phyloP scores from a whole-genome alignment of 2,329 filamentous ascomycete species.

The Sporothrix mexicana region DNA sequence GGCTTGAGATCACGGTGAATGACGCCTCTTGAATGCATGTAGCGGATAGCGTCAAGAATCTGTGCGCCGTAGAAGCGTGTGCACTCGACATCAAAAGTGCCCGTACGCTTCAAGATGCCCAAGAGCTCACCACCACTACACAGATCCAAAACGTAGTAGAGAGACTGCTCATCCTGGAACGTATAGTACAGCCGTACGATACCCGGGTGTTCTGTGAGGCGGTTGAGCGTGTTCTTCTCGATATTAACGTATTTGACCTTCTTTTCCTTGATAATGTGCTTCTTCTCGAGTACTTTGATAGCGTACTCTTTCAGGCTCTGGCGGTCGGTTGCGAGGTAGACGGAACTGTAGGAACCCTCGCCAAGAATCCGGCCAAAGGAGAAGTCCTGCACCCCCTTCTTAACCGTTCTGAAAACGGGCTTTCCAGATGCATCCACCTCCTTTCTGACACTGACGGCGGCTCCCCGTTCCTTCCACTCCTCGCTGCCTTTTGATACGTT shows the following conservation, averaged over 20 bases:
- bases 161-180: slow-evolving; percentile 92
- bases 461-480: slow-evolving; percentile 94
- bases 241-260: slow-evolving; percentile 99
- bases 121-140: slow-evolving; percentile 91
- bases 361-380: slow-evolving; percentile 88
- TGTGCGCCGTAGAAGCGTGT: slow-evolving; percentile 93
- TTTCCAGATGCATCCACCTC: slow-evolving; percentile 87
- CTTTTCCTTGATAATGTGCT: slow-evolving; percentile 99
- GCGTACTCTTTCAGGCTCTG: slow-evolving; percentile 96
- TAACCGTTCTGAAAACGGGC: slow-evolving; percentile 80
- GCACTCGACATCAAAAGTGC: slow-evolving; percentile 94
- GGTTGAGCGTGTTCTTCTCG: slow-evolving; percentile 96
- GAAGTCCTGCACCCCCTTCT: slow-evolving; percentile 98
- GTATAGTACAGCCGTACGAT: slow-evolving; percentile 98
- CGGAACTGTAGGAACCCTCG: slow-evolving; percentile 97
- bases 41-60: slow-evolving; percentile 93
- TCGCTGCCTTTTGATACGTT: slow-evolving; percentile 69
- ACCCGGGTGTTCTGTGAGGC: slow-evolving; percentile 93
- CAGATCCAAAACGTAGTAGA: slow-evolving; percentile 96
- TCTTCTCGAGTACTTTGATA: slow-evolving; percentile 97
- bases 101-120: slow-evolving; percentile 90
- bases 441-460: slow-evolving; percentile 80
- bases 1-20: slow-evolving; percentile 97
- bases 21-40: slow-evolving; percentile 95
- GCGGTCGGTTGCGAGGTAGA: slow-evolving; percentile 88